phyloP scores from a whole-genome alignment of 345 rosid species.

The Lumnitzera racemosa region DNA sequence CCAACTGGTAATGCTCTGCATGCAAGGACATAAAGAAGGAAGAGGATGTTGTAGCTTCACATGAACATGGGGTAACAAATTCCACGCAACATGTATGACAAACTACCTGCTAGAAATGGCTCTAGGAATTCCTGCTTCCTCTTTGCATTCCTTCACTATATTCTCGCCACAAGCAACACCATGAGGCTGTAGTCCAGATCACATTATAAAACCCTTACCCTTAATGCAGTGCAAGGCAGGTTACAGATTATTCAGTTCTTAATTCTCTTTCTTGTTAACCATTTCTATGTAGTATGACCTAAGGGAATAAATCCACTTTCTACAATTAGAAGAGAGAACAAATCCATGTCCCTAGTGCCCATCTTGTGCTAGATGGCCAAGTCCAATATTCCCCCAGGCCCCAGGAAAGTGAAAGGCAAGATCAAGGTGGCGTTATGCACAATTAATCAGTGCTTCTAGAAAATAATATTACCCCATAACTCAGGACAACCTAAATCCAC shows the following conservation, averaged over 20 bases:
- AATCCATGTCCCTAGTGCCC: too few relatives aligned
- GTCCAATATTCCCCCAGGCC: too few relatives aligned
- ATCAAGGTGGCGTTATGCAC: too few relatives aligned
- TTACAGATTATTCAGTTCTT: too few relatives aligned
- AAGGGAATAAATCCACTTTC: too few relatives aligned
- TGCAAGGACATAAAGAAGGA: too few relatives aligned
- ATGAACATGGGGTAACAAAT: background rate
- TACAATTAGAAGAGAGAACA: too few relatives aligned
- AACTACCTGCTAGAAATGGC: constrained; percentile 47
- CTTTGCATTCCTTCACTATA: constrained; percentile 85
- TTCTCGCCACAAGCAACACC: constrained; percentile 73
- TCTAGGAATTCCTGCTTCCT: constrained; percentile 83
- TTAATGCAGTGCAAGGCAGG: too few relatives aligned
- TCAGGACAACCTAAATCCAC: constrained; percentile 1
- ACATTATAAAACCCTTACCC: background rate
- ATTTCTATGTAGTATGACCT: too few relatives aligned
- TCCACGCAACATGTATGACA: constrained; percentile 1
- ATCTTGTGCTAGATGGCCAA: too few relatives aligned
- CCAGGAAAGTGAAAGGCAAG: too few relatives aligned
- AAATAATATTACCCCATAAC: constrained; percentile 1
- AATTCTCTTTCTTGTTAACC: too few relatives aligned
- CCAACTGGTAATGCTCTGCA: constrained; percentile 73
- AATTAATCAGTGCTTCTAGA: background rate
- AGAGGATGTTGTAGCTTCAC: background rate
- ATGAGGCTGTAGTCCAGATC: constrained; percentile 52